Evolutionary conservation across 176 grass and related monocot species (phyloP).

Genomic region (Paspalum vaginatum): DNA sequence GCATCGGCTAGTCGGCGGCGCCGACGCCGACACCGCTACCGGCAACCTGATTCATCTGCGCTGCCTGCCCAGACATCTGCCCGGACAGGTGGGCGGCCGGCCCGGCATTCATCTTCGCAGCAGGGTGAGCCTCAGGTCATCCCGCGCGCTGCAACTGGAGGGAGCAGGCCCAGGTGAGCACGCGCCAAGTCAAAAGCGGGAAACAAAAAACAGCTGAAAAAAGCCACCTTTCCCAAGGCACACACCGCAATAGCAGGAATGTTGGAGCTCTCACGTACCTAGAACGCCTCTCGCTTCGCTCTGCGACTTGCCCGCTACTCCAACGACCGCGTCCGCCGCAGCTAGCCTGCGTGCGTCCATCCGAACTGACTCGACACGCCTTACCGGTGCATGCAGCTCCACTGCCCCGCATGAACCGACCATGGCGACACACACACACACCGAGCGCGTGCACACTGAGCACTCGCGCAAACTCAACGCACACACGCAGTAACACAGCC

Average conservation of each 20-base stretch:
- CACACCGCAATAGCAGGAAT: slow-evolving; percentile 8
- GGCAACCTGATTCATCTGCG: slow-evolving; percentile 55
- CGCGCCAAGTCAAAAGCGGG: not conserved
- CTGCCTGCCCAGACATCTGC: slow-evolving; percentile 58
- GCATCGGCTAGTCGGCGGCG: slow-evolving; percentile 49
- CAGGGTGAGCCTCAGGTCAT: slow-evolving; percentile 37
- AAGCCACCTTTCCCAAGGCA: not conserved
- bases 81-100: slow-evolving; percentile 69
- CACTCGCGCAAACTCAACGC: too few species aligned
- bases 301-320: too few species aligned
- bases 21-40: slow-evolving; percentile 13
- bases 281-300: too few species aligned
- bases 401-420: too few species aligned
- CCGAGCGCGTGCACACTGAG: too few species aligned
- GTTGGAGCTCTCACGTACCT: too few species aligned
- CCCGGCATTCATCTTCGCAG: slow-evolving; percentile 61
- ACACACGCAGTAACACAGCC: too few species aligned
- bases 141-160: not conserved
- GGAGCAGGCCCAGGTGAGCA: not conserved
- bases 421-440: too few species aligned
- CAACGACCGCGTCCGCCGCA: too few species aligned
- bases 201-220: not conserved
- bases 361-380: too few species aligned
- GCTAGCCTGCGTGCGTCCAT: too few species aligned
- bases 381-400: too few species aligned